Base-by-base conservation (phyloP, 148 eudicot species). In the Polygonum maritimum region DNA sequence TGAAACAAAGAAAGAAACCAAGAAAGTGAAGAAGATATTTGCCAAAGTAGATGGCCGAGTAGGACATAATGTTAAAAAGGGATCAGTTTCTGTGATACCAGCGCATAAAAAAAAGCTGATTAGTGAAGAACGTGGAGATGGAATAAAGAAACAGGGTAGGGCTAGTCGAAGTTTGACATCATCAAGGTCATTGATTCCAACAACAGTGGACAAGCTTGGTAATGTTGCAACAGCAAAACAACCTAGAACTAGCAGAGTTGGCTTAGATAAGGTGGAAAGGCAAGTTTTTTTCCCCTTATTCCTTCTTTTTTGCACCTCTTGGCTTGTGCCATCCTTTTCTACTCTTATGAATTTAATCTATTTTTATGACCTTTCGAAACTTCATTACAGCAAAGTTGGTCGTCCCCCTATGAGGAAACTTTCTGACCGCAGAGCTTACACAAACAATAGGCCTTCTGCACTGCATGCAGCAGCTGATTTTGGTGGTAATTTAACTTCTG, bases 101-200 rank as follows among this genome's bases (percentile, higher is more conserved):
- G 81, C 87, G n/a, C 84, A 87, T 76, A 88, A 88, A 79, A 90
- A 84, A 78, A 88, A 86, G 82, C 52, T 83, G 77, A 81, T 76
- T 54, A 71, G 75, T 48, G 81, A 82, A 75, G 85, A 80, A 55
- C 81, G 69, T 80, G 88, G 83, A 78, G 94, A 87, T 75, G 82
- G 88, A 58, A 78, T 85, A 75, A 82, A 86, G 76, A 85, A 84
- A 83, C 88, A 85, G 79, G 94, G 94, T 79, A 78, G 94, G 88
- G 85, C 80, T 63, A 87, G 90, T n/a, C 84, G 90, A 26, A 89
- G 86, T 36, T 78, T 79, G 79, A 75, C 80, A 74, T 84, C 94
- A 26, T 48, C 91, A 31, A 82, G 91, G 76, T 78, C 86, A 72
- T 76, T 81, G 54, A 51, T 82, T 80, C 84, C 89, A 80, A 49